Evolutionary conservation across 2,329 filamentous ascomycete species (phyloP).

Genomic region (Raffaelea ambrosiae): DNA sequence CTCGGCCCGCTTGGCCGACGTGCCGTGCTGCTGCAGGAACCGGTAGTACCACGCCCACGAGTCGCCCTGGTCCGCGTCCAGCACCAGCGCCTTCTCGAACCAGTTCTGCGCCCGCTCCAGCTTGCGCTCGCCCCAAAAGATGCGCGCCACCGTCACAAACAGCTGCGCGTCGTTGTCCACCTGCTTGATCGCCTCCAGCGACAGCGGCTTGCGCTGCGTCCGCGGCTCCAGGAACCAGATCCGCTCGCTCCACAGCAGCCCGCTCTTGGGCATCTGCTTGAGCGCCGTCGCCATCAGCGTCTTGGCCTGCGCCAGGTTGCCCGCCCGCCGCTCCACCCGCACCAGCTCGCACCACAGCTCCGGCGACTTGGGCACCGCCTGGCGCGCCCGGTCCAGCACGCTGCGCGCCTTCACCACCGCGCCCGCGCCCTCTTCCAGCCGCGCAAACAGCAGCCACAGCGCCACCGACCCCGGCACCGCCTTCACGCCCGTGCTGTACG

Average conservation of each 20-base stretch:
- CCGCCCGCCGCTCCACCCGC: conserved; percentile 79
- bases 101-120: conserved; percentile 91
- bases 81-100: conserved; percentile 91
- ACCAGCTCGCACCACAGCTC: conserved; percentile 92
- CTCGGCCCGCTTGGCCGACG: conserved; percentile 82
- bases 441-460: conserved; percentile 81
- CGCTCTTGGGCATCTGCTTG: conserved; percentile 82
- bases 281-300: conserved; percentile 88
- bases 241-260: conserved; percentile 84
- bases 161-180: conserved; percentile 85
- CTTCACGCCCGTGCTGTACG: conserved; percentile 80
- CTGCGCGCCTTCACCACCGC: conserved; percentile 86
- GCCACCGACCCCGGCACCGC: conserved; percentile 76
- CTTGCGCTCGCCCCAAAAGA: conserved; percentile 90
- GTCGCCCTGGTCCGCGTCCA: conserved; percentile 82
- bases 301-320: conserved; percentile 76
- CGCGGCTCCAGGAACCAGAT: conserved; percentile 91
- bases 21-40: conserved; percentile 86
- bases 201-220: conserved; percentile 85
- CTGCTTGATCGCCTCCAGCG: conserved; percentile 92
- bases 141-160: conserved; percentile 85
- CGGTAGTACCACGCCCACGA: conserved; percentile 98
- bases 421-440: conserved; percentile 78
- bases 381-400: conserved; percentile 81
- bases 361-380: conserved; percentile 76